Base-by-base conservation (phyloP, 2,329 filamentous ascomycete species). In the Fusarium tjaetaba region DNA sequence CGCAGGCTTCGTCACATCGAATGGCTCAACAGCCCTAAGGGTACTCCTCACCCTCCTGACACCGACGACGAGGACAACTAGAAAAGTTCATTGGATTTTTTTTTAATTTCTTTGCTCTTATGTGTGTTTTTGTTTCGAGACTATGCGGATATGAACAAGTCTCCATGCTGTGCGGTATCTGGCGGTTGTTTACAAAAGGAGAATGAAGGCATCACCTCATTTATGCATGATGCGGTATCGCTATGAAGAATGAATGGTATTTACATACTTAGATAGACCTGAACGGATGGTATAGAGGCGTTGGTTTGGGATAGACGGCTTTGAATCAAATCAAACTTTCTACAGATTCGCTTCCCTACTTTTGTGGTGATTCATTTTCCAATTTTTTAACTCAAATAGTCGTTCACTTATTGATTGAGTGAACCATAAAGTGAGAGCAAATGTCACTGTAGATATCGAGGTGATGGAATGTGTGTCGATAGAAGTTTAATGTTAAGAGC, bases 21-120 rank as follows among this genome's bases (percentile, higher is more conserved):
- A 81, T 93, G 93, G 93, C 86, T 97, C 77, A 96, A 94, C 84
- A 94, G 89, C 78, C 93, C 93, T 75, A 95, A 95, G 89, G 94
- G 94, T 10, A 96, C 93, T 7, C 93, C 93, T 36, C 91, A 93
- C 81, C 93, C 93, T 11, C 84, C 83, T 14, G 93, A 96, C 81
- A 95, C 92, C 24, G 93, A 96, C 77, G 93, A 95, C 72, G 94
- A 96, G 81, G 90, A 85, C 38, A 79, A 76, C 65, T 78, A 75
- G 67, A 70, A 51, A 68, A 65, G 45, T 57, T 65, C 39, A 61
- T 62, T 61, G 30, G 43, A 59, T 36, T 67, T 52, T 63, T 16
- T 36, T 16, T 16, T 16, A 15, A 14, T 34, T 34, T 34, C 59
- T 59, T 60, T 60, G 39, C 42, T 46, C 24, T 58, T 58, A 34